Base-by-base conservation (phyloP, 331 rosid species). In the Quercus phellos region DNA sequence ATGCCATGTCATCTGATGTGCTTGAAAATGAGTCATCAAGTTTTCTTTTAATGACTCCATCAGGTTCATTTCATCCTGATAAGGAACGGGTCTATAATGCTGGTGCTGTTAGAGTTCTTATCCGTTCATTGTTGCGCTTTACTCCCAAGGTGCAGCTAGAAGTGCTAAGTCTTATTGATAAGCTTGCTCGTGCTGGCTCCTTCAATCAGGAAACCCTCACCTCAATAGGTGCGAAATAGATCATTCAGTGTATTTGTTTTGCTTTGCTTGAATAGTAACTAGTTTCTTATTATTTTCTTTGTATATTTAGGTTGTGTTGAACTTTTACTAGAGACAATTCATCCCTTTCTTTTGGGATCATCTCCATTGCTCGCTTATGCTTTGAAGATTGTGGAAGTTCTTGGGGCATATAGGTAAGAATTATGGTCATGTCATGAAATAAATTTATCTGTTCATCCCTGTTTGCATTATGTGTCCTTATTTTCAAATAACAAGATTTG, bases 191-290 rank as follows among this genome's bases (percentile, higher is more conserved):
- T 83, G 96, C 94, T 83, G 93, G 94, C 67, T 85, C 94, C 72
- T 90, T 91, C 75, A 96, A 96, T 82, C 92, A 88, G 90, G 99
- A 96, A 90, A 91, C 84, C 83, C 96, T 93, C 78, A 90, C 97
- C 51, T 89, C 99, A 32, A 68, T 88, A 83, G 99, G 99, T 95
- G 81, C 68, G 98, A 75, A 81, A 24, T 68, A 73, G 60, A 56
- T 58, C 72, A 63, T 82, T 54, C 4, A 19, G 16, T 76, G 42
- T 59, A 74, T 72, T 53, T 46, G 32, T 55, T 26, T 51, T 55
- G n/a, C 59, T 74, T 43, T 72, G 55, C 55, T 77, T 68, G 42
- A 66, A 78, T 74, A 11, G 78, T 76, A 70, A 73, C 16, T 12
- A 72, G 58, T 59, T n/a, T 63, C 81, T 66, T 17, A 74, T 64